A percentile compares a stretch with the other conserved stretches of the same genome.
Conservation (phyloP, 2,329 filamentous ascomycete species). For the Gaeumannomyces sp. region DNA sequence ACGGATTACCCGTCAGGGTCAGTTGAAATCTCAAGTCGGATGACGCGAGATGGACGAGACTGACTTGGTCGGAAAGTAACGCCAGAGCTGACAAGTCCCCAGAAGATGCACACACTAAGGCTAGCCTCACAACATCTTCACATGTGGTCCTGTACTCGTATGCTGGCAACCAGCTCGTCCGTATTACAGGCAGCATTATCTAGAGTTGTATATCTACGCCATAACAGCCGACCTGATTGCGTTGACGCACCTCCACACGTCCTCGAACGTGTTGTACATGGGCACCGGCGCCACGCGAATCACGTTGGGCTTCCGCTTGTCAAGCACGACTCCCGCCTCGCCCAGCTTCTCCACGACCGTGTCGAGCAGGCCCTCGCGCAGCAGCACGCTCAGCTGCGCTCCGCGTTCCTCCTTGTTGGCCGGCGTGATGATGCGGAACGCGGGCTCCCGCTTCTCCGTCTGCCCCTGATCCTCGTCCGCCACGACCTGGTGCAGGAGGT, state of each 20-base stretch:
- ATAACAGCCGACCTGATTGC: slow-evolving; percentile 11
- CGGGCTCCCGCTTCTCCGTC: slow-evolving; percentile 20
- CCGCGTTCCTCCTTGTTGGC: slow-evolving; percentile 61
- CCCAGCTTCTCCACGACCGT: slow-evolving; percentile 57
- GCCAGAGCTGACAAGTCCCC: too few relatives aligned
- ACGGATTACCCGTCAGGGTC: too few relatives aligned
- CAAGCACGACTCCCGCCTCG: slow-evolving; percentile 65
- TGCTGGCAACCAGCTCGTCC: too few relatives aligned
- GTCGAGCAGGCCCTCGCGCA: slow-evolving; percentile 66
- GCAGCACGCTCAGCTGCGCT: slow-evolving; percentile 69
- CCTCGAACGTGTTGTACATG: slow-evolving; percentile 73
- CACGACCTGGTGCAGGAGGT: slow-evolving; percentile 48
- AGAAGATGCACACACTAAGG: too few relatives aligned
- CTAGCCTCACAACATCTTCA: too few relatives aligned
- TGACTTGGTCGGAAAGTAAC: too few relatives aligned
- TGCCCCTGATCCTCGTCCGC: slow-evolving; percentile 23
- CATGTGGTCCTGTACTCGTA: too few relatives aligned
- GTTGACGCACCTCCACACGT: slow-evolving; percentile 42
- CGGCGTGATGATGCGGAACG: slow-evolving; percentile 64
- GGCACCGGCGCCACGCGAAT: slow-evolving; percentile 79
- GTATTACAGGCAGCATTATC: too few relatives aligned
- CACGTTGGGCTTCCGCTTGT: slow-evolving; percentile 81
- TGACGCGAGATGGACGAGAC: too few relatives aligned
- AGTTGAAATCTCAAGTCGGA: too few relatives aligned
- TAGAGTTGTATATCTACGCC: background rate